Evolutionary conservation across 805 yeast species (phyloP), one percentile per base, ranked within the genome.

Genomic region (Clavispora vitiphila): DNA sequence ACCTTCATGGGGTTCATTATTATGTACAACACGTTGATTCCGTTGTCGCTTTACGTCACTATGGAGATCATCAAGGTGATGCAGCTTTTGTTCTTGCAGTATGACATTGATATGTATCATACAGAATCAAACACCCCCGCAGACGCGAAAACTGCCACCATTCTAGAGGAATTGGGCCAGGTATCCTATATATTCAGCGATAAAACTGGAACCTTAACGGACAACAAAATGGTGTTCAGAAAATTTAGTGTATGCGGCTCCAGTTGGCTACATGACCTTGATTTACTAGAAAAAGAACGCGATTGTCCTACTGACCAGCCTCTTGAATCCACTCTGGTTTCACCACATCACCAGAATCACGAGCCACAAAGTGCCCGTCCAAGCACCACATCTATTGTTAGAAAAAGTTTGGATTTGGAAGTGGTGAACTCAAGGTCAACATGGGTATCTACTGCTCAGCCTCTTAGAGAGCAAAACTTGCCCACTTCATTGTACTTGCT

Each of bases 171-270:
- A 63, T 69, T 93, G 53, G 99, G 99, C 2, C 99, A 93, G 60
- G 97, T 95, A 1, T 83, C 96, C 37, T 90, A 91, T 57, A 76
- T 93, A 3, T 93, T 93, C 60, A 86, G 96, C 46, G 99, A 93
- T 63, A 93, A 93, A 61, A 93, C 99, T 0, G 99, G 99, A 8
- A 93, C 99, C 0, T 72, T 93, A 46, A 93, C 99, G 0, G 98
- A 93, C 54, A 93, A 93, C 58, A 67, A 82, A 53, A 93, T 93
- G 99, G 67, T 91, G 21, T 93, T 93, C 61, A 74, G 96, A 35
- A 90, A 90, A 56, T 77, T 91, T 51, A 79, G 95, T 8, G 82
- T 93, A 5, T 83, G 85, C 40, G 99, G 99, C 2, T 74, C 83
- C 3, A 80, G 95, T 5, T 93, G 96, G 96, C 56, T 80, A 8